Evolutionary conservation across 345 rosid genomes (phyloP), one percentile per base, ranked within the genome.

Genomic region (Eucalyptus curtisii): DNA sequence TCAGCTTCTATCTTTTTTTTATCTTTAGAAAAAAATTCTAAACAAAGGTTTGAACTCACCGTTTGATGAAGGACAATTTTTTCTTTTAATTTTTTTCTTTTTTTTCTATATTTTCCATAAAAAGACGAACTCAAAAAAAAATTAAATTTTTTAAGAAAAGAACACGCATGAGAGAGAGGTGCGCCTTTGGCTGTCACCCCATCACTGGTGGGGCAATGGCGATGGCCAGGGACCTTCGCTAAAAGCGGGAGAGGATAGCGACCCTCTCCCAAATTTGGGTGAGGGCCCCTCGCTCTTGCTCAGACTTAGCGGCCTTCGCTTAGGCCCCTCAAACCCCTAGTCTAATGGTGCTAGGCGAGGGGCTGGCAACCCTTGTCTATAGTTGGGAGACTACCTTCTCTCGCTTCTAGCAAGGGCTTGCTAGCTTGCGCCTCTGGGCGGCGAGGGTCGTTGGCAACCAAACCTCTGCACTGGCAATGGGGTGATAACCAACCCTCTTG

Each of bases 361-460:
- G 53, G 55, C 3, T 50, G 20, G 8, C 22, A 17, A 50, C 22
- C 22, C 22, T 17, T 17, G 20, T 1, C 3, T 6, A 49, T 49
- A 49, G 15, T 2, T 17, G 22, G 8, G 55, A 52, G 24, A 19
- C 3, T 0, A 4, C 55, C 24, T 2, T 52, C 24, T 52, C 24
- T 52, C 2, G 1, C 19, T 52, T 52, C 24, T 7, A 52, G 24
- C 0, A 52, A 52, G 55, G 55, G 55, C 3, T 1, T 1, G 4
- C 1, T 52, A 1, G 24, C 24, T 7, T 52, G 0, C 19, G 55
- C 1, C 55, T 7, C 0, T 52, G 0, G 22, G 55, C 1, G 4
- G 3, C 1, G 4, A 50, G n/a, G n/a, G n/a, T n/a, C n/a, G n/a
- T n/a, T n/a, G n/a, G n/a, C n/a, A n/a, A n/a, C n/a, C n/a, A n/a